Evolutionary conservation across 1,139 yeast genomes (phyloP), one percentile per base, ranked within the genome.

Genomic region (Dujonia santamariae): DNA sequence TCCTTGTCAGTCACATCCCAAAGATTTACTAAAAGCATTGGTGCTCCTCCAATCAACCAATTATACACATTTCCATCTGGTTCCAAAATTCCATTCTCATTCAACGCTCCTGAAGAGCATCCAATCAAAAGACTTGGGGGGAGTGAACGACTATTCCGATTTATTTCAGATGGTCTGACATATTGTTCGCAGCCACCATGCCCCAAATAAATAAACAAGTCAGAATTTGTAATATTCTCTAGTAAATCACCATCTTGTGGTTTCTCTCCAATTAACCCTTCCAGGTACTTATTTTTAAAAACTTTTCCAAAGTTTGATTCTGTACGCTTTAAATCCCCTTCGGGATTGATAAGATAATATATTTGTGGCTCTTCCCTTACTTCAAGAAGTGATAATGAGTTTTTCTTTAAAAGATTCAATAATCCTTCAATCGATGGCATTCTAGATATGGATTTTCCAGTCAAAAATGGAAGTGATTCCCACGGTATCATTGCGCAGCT

Each of bases 1-100:
- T 92, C 98, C 48, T 85, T 88, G 56, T 92, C 98, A 0, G 97
- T 92, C 4, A 92, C 97, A 57, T 88, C 97, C 98, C 98, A 92
- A 43, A 92, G 61, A 50, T 87, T 88, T 0, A 87, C 96, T 28
- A 92, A 61, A 2, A 87, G 71, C 79, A 85, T 72, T 0, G 95
- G 94, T 31, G 87, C 76, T 0, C 95, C 95, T 21, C 92, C 92
- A 4, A 74, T 63, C 23, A 90, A 54, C 69, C 90, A 88, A 36
- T 84, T 80, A 46, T 76, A 72, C 0, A 86, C 73, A 5, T 88
- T 84, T 1, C 97, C 96, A 50, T 74, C 71, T 0, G 95, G 82
- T 43, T 80, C 87, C 38, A 84, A 67, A 8, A 69, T 54, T 2
- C 94, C 90, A 39, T 75, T 71, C 12, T 61, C 61, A 16, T 69